A percentile compares a stretch with the other conserved stretches of the same genome.
Conservation (phyloP, 1,139 yeast genomes). For the Eremothecium gossypii region DNA sequence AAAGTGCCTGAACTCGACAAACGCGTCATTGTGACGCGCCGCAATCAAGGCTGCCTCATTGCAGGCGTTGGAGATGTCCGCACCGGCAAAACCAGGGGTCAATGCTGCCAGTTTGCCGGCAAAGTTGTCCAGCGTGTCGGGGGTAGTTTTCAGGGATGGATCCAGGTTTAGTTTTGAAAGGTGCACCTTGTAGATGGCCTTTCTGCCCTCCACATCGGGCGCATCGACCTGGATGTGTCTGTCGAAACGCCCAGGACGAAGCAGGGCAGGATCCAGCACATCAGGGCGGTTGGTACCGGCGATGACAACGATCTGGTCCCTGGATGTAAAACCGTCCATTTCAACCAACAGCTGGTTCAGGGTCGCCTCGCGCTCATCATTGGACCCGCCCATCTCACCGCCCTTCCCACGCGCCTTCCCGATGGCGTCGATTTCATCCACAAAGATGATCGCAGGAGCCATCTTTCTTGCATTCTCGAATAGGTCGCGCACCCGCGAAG, state of each 20-base stretch:
- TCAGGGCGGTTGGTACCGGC: conserved; percentile 98
- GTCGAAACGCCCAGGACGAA: conserved; percentile 97
- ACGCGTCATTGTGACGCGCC: conserved; percentile 68
- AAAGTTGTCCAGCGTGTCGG: conserved; percentile 40
- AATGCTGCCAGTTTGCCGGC: conserved; percentile 87
- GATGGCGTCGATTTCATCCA: conserved; percentile 97
- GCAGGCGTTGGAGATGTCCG: conserved; percentile 94
- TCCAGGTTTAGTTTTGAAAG: conserved; percentile 53
- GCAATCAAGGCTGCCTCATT: conserved; percentile 97
- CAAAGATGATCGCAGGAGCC: conserved; percentile 89
- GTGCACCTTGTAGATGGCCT: conserved; percentile 83
- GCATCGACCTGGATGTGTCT: conserved; percentile 85
- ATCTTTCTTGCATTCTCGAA: conserved; percentile 86
- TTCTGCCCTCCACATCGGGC: conserved; percentile 90
- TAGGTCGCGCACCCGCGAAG: conserved; percentile 90
- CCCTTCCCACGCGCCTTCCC: conserved; percentile 89
- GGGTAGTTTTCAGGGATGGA: conserved; percentile 13
- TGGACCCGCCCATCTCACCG: conserved; percentile 70
- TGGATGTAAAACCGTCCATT: conserved; percentile 90
- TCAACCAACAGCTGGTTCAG: conserved; percentile 90
- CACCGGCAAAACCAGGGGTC: conserved; percentile 97
- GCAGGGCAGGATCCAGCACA: conserved; percentile 79
- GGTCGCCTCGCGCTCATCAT: conserved; percentile 95
- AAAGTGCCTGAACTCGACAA: conserved; percentile 68
- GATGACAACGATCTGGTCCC: conserved; percentile 89